Percentiles rank a stretch among this genome's conserved stretches.
Conservation (phyloP, 345 rosid species). For the Hevea brasiliensis region DNA sequence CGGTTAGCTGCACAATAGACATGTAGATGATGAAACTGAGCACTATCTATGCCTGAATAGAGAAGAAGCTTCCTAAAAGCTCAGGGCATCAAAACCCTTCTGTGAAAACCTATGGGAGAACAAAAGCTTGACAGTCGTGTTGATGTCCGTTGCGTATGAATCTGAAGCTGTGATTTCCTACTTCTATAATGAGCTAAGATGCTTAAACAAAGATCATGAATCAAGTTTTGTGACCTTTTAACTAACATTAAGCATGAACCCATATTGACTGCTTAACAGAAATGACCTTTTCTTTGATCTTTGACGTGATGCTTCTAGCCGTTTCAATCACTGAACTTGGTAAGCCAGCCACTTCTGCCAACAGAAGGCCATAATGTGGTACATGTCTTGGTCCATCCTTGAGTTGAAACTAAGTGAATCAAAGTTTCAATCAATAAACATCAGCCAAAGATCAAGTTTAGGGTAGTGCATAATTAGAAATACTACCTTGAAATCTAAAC, state of each 20-base stretch:
- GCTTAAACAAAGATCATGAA: neutral
- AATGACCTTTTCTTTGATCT: conserved; percentile 61
- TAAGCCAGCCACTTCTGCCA: conserved; percentile 86
- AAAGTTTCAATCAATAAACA: conserved; percentile 10
- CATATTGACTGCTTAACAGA: neutral
- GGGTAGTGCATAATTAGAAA: neutral
- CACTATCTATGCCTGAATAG: neutral
- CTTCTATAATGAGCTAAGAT: neutral
- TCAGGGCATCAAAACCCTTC: neutral
- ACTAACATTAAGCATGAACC: neutral
- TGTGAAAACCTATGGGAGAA: neutral
- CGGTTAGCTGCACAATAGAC: neutral
- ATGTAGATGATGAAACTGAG: neutral
- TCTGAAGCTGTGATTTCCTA: neutral
- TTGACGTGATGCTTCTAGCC: conserved; percentile 71
- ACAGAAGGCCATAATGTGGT: conserved; percentile 79
- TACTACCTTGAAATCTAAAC: conserved; percentile 83
- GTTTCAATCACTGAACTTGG: conserved; percentile 77
- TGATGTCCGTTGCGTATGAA: neutral
- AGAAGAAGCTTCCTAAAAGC: neutral
- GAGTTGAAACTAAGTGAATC: conserved; percentile 63
- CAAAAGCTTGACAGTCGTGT: neutral
- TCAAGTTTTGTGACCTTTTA: neutral
- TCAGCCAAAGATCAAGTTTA: neutral
- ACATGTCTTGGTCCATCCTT: conserved; percentile 72